Evolutionary conservation across 345 rosid species (phyloP).

Genomic region (Passiflora organensis): DNA sequence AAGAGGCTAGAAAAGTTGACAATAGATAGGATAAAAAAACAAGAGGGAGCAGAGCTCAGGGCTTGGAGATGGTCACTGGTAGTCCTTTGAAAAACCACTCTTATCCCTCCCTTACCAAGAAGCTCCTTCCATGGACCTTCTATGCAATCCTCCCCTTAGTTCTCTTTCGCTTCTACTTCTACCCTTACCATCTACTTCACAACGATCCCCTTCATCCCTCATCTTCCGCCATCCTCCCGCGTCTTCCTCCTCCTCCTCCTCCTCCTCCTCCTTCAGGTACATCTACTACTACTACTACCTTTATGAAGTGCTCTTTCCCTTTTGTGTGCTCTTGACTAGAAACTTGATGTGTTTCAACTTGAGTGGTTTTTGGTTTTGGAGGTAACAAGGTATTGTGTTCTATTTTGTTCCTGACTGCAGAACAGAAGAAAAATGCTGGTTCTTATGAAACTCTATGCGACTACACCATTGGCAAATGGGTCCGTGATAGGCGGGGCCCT

Average conservation of each 20-base stretch:
- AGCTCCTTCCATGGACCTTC: constrained; percentile 40
- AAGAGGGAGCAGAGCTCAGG: background rate
- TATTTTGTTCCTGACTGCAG: constrained; percentile 23
- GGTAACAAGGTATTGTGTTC: background rate
- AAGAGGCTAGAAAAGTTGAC: background rate
- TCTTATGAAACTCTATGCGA: constrained; percentile 46
- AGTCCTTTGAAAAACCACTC: constrained; percentile 35
- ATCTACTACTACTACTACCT: background rate
- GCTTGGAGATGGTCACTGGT: constrained; percentile 31
- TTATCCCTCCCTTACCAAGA: constrained; percentile 24
- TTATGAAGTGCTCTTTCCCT: no score
- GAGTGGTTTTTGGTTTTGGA: background rate
- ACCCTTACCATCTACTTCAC: constrained; percentile 25
- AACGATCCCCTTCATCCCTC: constrained; percentile 7
- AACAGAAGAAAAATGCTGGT: constrained; percentile 21
- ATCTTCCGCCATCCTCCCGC: constrained; percentile 18
- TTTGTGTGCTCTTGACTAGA: no score
- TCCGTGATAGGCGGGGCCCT: constrained; percentile 62
- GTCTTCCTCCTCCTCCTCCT: constrained; percentile 8
- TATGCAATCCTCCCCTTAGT: constrained; percentile 37
- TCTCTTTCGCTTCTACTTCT: constrained; percentile 44
- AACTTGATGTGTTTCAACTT: no score
- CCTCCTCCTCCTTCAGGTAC: constrained; percentile 31
- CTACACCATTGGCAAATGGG: constrained; percentile 71
- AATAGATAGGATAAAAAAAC: background rate